Evolutionary conservation across 345 rosid species (phyloP), one percentile per base, ranked within the genome.

Genomic region (Zanthoxylum bungeanum): DNA sequence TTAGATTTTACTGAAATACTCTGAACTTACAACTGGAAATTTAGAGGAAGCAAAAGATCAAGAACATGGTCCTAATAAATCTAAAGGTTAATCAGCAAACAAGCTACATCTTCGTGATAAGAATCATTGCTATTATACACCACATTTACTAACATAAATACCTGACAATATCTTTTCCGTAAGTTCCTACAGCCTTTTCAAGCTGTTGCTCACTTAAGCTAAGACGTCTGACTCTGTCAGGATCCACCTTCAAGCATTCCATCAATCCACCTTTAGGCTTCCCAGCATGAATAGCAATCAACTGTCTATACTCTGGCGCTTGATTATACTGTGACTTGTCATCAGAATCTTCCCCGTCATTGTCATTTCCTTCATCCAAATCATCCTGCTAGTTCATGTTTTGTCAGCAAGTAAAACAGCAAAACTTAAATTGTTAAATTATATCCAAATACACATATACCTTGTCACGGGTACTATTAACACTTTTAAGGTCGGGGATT

Each of bases 141-240:
- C 3, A 9, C 31, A 30, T 24, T 51, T 33, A 9, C 28, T 63
- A 56, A 4, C 9, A n/a, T 28, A 22, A 21, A 36, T 79, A 87
- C 91, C 89, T 81, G 72, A 85, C 82, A 68, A 87, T 81, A 58
- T 83, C 74, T 71, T 83, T 78, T 4, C 86, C 87, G 75, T 78
- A 78, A 25, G 81, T 80, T 68, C 49, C 81, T 9, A 84, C 80
- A 65, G 89, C 85, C 51, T 81, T 81, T 73, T 81, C 83, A 31
- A 87, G 87, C 63, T 87, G 76, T 76, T 76, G 85, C 82, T 87
- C 91, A 73, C 91, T 87, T 55, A 87, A 74, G 76, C 91, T 87
- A 72, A 87, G 89, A 65, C 91, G 75, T 76, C 91, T 87, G 56
- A 87, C 89, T 80, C 85, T 80, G 63, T 83, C 77, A 46, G 81